phyloP scores from a whole-genome alignment of 2,329 filamentous ascomycete species.

The Leptographium radiaticola region DNA sequence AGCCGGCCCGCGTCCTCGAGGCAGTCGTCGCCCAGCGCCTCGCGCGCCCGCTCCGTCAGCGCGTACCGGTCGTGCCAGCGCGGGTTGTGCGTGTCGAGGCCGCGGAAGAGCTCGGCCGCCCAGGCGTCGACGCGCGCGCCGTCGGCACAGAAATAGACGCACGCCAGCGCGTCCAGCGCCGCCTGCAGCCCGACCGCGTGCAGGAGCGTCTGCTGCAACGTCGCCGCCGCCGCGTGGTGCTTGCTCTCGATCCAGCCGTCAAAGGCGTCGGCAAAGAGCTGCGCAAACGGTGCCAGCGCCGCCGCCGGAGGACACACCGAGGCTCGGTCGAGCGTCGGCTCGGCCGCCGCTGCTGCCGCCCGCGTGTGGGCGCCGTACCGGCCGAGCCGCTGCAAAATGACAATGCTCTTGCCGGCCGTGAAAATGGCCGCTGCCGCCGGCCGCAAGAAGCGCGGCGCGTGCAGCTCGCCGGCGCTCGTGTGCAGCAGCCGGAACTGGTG shows the following conservation, averaged over 20 bases:
- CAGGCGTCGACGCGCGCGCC: slow-evolving; percentile 55
- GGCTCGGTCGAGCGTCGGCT: slow-evolving; percentile 41
- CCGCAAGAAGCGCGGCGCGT: slow-evolving; percentile 63
- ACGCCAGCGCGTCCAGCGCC: slow-evolving; percentile 53
- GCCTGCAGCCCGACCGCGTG: slow-evolving; percentile 53
- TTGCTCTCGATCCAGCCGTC: slow-evolving; percentile 65
- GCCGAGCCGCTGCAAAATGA: slow-evolving; percentile 65
- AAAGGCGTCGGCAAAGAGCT: slow-evolving; percentile 60
- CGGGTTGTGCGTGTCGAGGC: slow-evolving; percentile 47
- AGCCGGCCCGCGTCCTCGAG: slow-evolving; percentile 24
- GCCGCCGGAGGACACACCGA: slow-evolving; percentile 35
- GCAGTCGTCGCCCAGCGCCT: slow-evolving; percentile 45
- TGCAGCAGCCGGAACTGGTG: slow-evolving; percentile 56
- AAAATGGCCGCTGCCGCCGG: slow-evolving; percentile 62
- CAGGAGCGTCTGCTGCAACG: slow-evolving; percentile 54
- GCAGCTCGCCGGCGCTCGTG: slow-evolving; percentile 44
- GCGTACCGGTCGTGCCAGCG: slow-evolving; percentile 73
- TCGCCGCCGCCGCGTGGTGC: slow-evolving; percentile 54
- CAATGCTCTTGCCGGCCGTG: slow-evolving; percentile 75
- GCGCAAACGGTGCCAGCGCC: slow-evolving; percentile 54
- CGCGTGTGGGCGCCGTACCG: slow-evolving; percentile 27
- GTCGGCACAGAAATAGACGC: slow-evolving; percentile 66
- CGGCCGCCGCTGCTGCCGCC: slow-evolving; percentile 18
- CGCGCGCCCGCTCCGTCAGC: slow-evolving; percentile 64
- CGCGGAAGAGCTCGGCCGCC: slow-evolving; percentile 57